Conservation (phyloP, 768 basidiomycete genomes). For the Mycena rosella region DNA sequence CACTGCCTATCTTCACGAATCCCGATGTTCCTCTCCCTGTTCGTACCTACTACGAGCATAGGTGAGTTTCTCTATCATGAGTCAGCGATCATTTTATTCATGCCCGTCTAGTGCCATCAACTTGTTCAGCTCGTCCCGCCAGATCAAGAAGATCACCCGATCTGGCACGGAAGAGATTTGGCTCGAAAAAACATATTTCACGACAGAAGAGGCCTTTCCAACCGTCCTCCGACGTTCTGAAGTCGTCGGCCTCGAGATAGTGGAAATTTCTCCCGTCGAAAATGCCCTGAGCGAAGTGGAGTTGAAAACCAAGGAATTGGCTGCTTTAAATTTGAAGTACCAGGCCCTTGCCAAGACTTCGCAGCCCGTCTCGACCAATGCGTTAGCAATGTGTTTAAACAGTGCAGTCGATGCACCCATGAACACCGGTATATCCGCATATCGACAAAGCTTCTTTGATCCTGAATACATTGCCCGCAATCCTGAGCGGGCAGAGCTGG, state of each 20-base stretch:
- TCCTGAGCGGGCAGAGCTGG: conserved; percentile 76
- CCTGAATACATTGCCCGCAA: conserved; percentile 75
- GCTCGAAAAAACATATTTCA: conserved; percentile 91
- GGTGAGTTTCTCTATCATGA: conserved; percentile 54
- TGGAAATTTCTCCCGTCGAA: conserved; percentile 89
- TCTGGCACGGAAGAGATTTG: conserved; percentile 83
- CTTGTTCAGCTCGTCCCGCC: conserved; percentile 82
- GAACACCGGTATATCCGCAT: conserved; percentile 82
- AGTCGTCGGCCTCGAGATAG: conserved; percentile 74
- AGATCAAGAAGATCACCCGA: conserved; percentile 70
- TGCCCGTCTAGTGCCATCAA: conserved; percentile 79
- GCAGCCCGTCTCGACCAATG: conserved; percentile 81
- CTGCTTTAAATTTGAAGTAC: conserved; percentile 76
- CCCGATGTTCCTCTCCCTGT: conserved; percentile 86
- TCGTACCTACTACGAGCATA: conserved; percentile 89
- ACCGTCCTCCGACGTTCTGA: conserved; percentile 93
- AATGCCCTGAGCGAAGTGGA: conserved; percentile 87
- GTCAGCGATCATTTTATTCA: conserved; percentile 3
- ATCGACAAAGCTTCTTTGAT: conserved; percentile 82
- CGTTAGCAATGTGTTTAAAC: conserved; percentile 89
- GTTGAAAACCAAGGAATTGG: conserved; percentile 82
- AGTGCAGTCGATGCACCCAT: conserved; percentile 85
- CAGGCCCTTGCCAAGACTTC: conserved; percentile 82
- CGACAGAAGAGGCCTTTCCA: conserved; percentile 91
- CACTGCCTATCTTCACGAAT: conserved; percentile 83